Percentiles rank a stretch among this genome's conserved stretches.
phyloP scores from a whole-genome alignment of 805 yeast genomes.

The Kuraishia capsulata region DNA sequence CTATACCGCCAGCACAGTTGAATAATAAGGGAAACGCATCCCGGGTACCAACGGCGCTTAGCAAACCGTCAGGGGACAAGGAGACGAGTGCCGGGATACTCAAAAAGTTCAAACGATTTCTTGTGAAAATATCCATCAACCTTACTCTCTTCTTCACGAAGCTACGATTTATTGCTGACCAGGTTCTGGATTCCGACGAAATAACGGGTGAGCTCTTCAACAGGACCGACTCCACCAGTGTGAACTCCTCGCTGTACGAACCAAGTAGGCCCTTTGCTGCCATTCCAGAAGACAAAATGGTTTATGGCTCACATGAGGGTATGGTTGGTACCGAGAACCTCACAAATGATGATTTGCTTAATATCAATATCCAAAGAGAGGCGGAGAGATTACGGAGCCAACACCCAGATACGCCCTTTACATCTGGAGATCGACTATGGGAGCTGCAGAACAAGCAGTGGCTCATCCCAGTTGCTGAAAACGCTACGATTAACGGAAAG shows the following conservation, averaged over 20 bases:
- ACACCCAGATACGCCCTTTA: slow-evolving; percentile 1
- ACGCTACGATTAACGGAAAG: slow-evolving; percentile 14
- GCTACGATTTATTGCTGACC: slow-evolving; percentile 37
- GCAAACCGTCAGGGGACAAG: too few relatives aligned
- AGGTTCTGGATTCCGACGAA: slow-evolving; percentile 39
- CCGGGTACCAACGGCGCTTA: too few relatives aligned
- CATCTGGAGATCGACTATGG: slow-evolving; percentile 33
- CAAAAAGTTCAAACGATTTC: slow-evolving; percentile 18
- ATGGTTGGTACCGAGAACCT: not conserved
- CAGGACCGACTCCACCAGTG: slow-evolving; percentile 24
- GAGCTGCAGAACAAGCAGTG: slow-evolving; percentile 58
- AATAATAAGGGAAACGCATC: too few relatives aligned
- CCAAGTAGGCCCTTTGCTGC: slow-evolving; percentile 7
- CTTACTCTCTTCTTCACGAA: slow-evolving; percentile 24
- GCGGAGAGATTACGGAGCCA: slow-evolving; percentile 21
- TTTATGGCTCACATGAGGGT: slow-evolving; percentile 1
- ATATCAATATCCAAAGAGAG: slow-evolving; percentile 17
- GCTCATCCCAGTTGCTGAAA: slow-evolving; percentile 32
- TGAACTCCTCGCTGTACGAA: slow-evolving; percentile 6
- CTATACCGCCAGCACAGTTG: too few relatives aligned
- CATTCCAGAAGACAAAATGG: slow-evolving; percentile 13
- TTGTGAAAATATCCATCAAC: slow-evolving; percentile 29
- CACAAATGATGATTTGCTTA: slow-evolving; percentile 3
- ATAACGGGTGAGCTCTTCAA: slow-evolving; percentile 40
- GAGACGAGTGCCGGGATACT: too few relatives aligned